These are phyloP conservation scores for Marsdenia floribunda DNA, from an alignment of 257 asterid genomes.

Conservation along the genomic window DNA sequence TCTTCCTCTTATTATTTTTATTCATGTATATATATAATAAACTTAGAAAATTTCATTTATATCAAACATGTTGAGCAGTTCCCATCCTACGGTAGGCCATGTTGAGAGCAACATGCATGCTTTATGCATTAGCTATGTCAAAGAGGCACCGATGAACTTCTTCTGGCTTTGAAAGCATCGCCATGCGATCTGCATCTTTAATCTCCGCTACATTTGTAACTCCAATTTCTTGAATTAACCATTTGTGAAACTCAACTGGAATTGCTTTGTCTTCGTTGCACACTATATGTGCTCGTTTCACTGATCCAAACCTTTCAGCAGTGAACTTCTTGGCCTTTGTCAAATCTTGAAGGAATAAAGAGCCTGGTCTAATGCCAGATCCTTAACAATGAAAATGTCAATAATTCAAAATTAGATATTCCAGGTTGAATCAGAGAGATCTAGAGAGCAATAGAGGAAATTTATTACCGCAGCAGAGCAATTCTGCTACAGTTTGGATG, in stretches of 20 bases:
- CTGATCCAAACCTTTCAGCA: not conserved
- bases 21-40: too few relatives aligned
- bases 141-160: not conserved
- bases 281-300: not conserved
- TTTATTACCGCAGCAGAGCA: slow-evolving; percentile 10
- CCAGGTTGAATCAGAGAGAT: too few relatives aligned
- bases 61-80: too few relatives aligned
- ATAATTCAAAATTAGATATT: not conserved
- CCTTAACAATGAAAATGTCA: not conserved
- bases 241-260: not conserved
- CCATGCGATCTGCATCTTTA: not conserved
- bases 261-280: not conserved
- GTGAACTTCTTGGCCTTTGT: not conserved
- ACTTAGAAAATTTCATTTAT: too few relatives aligned
- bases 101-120: too few relatives aligned
- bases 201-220: not conserved
- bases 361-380: not conserved
- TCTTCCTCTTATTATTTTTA: too few relatives aligned
- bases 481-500: slow-evolving; percentile 8
- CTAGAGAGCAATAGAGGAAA: too few relatives aligned
- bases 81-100: too few relatives aligned
- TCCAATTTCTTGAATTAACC: not conserved
- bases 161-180: slow-evolving; percentile 1
- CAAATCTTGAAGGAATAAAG: slow-evolving; percentile 3
- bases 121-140: too few relatives aligned